Conservation (phyloP, 2,329 filamentous ascomycete genomes). For the Aspergillus piperis region DNA sequence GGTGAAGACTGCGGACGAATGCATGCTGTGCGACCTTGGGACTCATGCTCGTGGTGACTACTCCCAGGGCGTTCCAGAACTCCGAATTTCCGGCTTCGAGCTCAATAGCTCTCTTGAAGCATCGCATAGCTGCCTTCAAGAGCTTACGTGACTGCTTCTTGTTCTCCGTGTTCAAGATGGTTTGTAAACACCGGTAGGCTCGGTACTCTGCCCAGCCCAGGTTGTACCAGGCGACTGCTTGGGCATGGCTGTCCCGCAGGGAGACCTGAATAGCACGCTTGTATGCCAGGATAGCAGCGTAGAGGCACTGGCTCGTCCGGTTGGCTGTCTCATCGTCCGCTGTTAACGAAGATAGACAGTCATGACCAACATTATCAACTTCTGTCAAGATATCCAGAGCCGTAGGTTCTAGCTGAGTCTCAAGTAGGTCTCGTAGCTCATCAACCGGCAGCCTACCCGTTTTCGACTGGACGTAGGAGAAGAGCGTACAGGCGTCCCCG, state of each 20-base stretch:
- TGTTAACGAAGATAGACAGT: constrained; percentile 38
- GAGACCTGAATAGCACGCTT: constrained; percentile 80
- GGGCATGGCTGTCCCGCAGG: constrained; percentile 75
- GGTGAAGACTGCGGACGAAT: constrained; percentile 85
- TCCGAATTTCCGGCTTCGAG: constrained; percentile 90
- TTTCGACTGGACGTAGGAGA: constrained; percentile 73
- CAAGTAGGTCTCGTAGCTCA: constrained; percentile 60
- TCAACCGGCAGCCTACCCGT: constrained; percentile 63
- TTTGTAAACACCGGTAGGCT: constrained; percentile 66
- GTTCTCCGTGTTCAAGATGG: constrained; percentile 37
- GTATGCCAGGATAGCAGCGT: constrained; percentile 77
- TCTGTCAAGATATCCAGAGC: constrained; percentile 66
- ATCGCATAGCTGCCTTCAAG: constrained; percentile 77
- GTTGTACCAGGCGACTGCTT: constrained; percentile 96
- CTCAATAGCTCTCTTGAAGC: constrained; percentile 95
- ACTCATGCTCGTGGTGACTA: constrained; percentile 83
- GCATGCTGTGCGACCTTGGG: constrained; percentile 89
- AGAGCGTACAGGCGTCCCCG: constrained; percentile 83
- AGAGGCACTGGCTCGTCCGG: constrained; percentile 58
- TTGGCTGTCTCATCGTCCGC: constrained; percentile 31
- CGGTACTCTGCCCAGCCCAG: constrained; percentile 90
- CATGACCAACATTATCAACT: constrained; percentile 64
- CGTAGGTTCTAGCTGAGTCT: constrained; percentile 49
- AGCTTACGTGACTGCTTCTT: constrained; percentile 65
- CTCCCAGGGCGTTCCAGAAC: constrained; percentile 95